Base-by-base conservation (phyloP, 495 filamentous ascomycete genomes). In the Penicillium alfredii region DNA sequence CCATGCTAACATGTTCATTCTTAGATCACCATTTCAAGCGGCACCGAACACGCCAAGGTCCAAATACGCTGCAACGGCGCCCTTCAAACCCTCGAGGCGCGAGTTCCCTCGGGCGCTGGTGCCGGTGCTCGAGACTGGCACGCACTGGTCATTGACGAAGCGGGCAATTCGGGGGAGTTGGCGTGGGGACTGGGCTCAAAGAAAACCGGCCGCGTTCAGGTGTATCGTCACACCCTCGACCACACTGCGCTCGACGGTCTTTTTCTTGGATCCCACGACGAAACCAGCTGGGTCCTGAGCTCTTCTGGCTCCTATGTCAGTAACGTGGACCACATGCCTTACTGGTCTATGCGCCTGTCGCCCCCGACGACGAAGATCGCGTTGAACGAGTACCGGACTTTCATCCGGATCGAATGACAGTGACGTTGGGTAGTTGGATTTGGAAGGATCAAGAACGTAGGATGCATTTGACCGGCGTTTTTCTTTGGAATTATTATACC, bases 21-120 rank as follows among this genome's bases (percentile, higher is more conserved):
- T 1, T 24, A 49, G 45, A 33, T 49, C 22, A 44, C 31, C 4
- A 44, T 44, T 8, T 20, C 27, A 5, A 33, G 40, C 34, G 16
- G 27, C 13, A 20, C 20, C 5, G 9, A 38, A 8, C 31, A 28
- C 11, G 7, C 19, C 22, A 40, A 35, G n/a, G 44, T 36, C n/a
- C 17, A 31, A n/a, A 27, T 49, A 8, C 45, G 45, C 41, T 49
- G 45, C 40, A 49, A 49, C 33, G 45, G 40, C 22, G 32, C 30
- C 14, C 19, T 40, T n/a, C 29, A 37, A 9, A 32, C 20, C 18
- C 33, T 44, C 10, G 40, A 49, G 36, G 45, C 40, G 1, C 26
- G 27, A 9, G 36, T 49, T 2, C 45, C 41, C 18, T 49, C 40
- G 3, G 45, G 45, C 10, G 31, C 35, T n/a, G n/a, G n/a, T n/a